phyloP scores from a whole-genome alignment of 352 stramenopile species.

The Phytopythium montanum region DNA sequence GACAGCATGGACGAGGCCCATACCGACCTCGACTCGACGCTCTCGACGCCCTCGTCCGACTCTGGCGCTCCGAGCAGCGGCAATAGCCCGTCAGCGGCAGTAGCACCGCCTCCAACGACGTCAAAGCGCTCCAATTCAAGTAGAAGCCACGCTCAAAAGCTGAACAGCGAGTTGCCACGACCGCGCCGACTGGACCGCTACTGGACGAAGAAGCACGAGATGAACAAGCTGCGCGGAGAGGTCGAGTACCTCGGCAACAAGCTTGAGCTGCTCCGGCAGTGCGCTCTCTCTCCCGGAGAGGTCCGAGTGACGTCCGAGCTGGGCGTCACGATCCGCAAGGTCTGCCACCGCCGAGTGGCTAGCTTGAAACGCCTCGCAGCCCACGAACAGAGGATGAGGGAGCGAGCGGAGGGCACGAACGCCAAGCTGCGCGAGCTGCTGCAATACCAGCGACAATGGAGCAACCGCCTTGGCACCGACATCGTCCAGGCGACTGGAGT shows the following conservation, averaged over 20 bases:
- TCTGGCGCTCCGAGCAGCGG: not conserved
- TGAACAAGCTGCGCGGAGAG: constrained; percentile 1
- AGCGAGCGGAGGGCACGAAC: not conserved
- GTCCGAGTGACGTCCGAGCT: constrained; percentile 1
- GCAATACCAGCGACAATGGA: not conserved
- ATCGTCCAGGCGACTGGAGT: not conserved
- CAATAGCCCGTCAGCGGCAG: not conserved
- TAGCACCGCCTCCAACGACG: not conserved
- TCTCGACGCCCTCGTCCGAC: not conserved
- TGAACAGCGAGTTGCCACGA: not conserved
- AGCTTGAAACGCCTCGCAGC: constrained; percentile 1
- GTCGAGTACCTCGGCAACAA: not conserved
- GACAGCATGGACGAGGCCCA: not conserved
- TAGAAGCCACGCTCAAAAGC: not conserved
- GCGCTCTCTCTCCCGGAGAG: not conserved
- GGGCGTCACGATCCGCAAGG: not conserved
- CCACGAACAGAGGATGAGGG: not conserved
- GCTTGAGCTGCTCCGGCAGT: constrained; percentile 4
- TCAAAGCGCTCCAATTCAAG: not conserved
- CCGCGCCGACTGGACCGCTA: not conserved
- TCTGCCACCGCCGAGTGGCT: not conserved
- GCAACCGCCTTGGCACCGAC: not conserved
- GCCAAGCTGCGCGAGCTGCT: not conserved
- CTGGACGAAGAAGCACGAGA: constrained; percentile 4
- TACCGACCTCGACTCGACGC: not conserved